Base-by-base conservation (phyloP, 805 yeast species). In the Saccharomycodes ludwigii region DNA sequence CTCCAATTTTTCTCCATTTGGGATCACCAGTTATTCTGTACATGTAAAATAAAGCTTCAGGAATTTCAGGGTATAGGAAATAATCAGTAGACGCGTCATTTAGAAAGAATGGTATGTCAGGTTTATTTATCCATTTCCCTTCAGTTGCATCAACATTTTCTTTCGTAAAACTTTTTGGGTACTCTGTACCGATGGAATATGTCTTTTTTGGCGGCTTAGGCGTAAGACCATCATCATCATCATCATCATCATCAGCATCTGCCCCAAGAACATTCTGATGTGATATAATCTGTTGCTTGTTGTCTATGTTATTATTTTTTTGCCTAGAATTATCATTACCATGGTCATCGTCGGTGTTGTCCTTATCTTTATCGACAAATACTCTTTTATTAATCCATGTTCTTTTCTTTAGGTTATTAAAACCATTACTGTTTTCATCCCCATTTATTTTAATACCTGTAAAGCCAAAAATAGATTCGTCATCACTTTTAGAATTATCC, bases 1-100 rank as follows among this genome's bases (percentile, higher is more conserved):
- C 60, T 1, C 78, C 81, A 40, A 63, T 55, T 2, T 63, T 62
- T 37, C 75, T 66, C 71, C 79, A 76, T 39, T 56, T 54, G 1
- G 58, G 42, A 35, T 75, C 76, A 5, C 77, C 77, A 0, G 80
- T 74, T 31, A 71, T 59, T 35, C 81, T 58, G 41, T 69, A 74
- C 54, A 74, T 54, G 43, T 68, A 65, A 40, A 69, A 69, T 4
- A 76, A 59, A 0, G 79, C 68, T 45, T 75, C 80, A 27, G 75
- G 63, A 13, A 74, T 65, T 43, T 73, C 76, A 0, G 82, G 77
- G 15, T 78, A 59, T 15, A 75, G 49, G n/a, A 68, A 48, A 37
- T 60, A 69, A 27, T 56, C 36, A 2, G 64, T 48, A 14, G 51
- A 55, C 33, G 52, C 39, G 4, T 47, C 43, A 37, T 58, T 54